Percentiles rank a stretch among this genome's conserved stretches.
Evolutionary conservation across 2,329 filamentous ascomycete species (phyloP).

Genomic region (Bretziella fagacearum): DNA sequence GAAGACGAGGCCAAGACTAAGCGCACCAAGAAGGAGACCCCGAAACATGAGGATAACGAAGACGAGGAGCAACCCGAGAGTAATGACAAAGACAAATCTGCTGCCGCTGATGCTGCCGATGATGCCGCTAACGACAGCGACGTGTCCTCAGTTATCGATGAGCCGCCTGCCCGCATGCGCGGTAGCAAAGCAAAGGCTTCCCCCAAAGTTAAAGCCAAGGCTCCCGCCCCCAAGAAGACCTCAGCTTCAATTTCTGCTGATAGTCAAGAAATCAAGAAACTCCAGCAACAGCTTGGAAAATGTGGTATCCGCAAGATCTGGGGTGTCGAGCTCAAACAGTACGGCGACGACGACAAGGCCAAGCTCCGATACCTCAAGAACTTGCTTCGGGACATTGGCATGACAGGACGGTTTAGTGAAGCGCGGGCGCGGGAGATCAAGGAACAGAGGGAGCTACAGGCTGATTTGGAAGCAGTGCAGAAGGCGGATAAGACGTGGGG

Average conservation of each 20-base stretch:
- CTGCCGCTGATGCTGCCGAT: slow-evolving; percentile 20
- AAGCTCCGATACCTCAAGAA: slow-evolving; percentile 69
- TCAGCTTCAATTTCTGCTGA: slow-evolving; percentile 30
- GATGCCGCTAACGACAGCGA: slow-evolving; percentile 29
- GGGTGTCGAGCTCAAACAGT: slow-evolving; percentile 66
- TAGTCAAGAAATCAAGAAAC: slow-evolving; percentile 66
- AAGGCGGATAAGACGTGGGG: slow-evolving; percentile 74
- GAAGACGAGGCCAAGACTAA: slow-evolving; percentile 10
- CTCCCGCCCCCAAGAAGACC: slow-evolving; percentile 28
- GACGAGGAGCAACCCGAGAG: slow-evolving; percentile 6
- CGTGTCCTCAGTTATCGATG: slow-evolving; percentile 63
- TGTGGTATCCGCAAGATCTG: slow-evolving; percentile 89
- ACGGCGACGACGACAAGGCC: slow-evolving; percentile 49
- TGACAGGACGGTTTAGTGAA: slow-evolving; percentile 75
- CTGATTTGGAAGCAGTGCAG: slow-evolving; percentile 69
- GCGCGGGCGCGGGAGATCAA: slow-evolving; percentile 76
- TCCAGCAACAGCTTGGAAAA: slow-evolving; percentile 74
- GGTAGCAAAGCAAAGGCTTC: not conserved
- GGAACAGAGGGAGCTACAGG: slow-evolving; percentile 66
- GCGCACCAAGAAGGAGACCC: slow-evolving; percentile 14
- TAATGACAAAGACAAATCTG: slow-evolving; percentile 15
- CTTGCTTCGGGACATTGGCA: slow-evolving; percentile 68
- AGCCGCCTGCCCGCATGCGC: slow-evolving; percentile 35
- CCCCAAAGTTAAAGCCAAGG: slow-evolving; percentile 19
- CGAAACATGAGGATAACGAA: slow-evolving; percentile 12